Conservation (phyloP, 768 basidiomycete species). For the Leccinum disarticulatum region DNA sequence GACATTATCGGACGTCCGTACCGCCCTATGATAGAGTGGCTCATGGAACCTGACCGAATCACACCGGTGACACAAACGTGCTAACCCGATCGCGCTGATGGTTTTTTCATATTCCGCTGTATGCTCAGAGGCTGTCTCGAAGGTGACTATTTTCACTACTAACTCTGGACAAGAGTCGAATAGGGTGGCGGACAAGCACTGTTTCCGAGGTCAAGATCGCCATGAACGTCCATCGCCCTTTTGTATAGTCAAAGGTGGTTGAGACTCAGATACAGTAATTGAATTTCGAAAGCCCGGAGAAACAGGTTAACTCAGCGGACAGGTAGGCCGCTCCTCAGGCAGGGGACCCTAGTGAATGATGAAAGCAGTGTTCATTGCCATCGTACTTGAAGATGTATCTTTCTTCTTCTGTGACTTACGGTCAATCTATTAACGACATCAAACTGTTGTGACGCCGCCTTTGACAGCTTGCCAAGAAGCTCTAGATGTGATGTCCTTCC, state of each 20-base stretch:
- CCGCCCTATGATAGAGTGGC: slow-evolving; percentile 61
- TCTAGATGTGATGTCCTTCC: slow-evolving; percentile 44
- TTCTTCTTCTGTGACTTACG: background rate
- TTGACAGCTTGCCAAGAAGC: slow-evolving; percentile 46
- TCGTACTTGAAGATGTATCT: background rate
- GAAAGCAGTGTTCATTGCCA: background rate
- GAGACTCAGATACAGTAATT: too few relatives aligned
- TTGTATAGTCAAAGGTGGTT: too few relatives aligned
- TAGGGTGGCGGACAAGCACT: slow-evolving; percentile 63
- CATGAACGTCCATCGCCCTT: slow-evolving; percentile 62
- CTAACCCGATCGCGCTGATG: slow-evolving; percentile 94
- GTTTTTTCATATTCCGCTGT: slow-evolving; percentile 93
- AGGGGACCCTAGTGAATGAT: too few relatives aligned
- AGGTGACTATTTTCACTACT: background rate
- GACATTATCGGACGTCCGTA: slow-evolving; percentile 80
- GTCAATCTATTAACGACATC: background rate
- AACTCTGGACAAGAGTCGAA: slow-evolving; percentile 70
- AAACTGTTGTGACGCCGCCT: slow-evolving; percentile 24
- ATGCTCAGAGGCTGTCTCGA: slow-evolving; percentile 24
- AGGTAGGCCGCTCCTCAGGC: too few relatives aligned
- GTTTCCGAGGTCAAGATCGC: slow-evolving; percentile 81
- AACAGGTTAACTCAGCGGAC: too few relatives aligned
- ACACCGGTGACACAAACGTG: slow-evolving; percentile 56
- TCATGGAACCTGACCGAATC: slow-evolving; percentile 64
- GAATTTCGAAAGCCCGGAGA: too few relatives aligned